A percentile compares a stretch with the other conserved stretches of the same genome.
phyloP scores from a whole-genome alignment of 2,329 filamentous ascomycete genomes.

The Apiospora rasikravindrae region DNA sequence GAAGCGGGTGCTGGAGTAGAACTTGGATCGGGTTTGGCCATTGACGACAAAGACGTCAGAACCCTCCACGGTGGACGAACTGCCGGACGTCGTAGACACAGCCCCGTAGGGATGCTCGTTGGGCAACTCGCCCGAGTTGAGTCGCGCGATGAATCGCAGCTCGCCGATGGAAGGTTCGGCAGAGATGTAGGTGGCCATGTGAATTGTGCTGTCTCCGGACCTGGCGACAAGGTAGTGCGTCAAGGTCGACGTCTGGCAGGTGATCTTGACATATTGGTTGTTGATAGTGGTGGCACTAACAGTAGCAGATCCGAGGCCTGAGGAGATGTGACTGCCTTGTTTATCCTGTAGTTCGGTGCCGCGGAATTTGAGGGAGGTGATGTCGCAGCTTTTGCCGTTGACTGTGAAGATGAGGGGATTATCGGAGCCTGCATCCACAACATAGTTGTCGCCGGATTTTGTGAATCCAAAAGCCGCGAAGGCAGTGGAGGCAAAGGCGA shows the following conservation, averaged over 20 bases:
- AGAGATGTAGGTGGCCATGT: conserved; percentile 67
- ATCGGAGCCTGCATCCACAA: conserved; percentile 45
- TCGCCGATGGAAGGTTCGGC: conserved; percentile 62
- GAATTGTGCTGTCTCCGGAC: conserved; percentile 64
- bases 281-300: conserved; percentile 49
- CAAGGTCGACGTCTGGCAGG: conserved; percentile 62
- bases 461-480: conserved; percentile 41
- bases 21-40: conserved; percentile 70
- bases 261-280: conserved; percentile 62
- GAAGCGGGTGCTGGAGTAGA: conserved; percentile 72
- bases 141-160: conserved; percentile 67
- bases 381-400: conserved; percentile 61
- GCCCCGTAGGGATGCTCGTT: conserved; percentile 58
- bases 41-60: conserved; percentile 63
- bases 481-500: conserved; percentile 34
- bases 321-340: conserved; percentile 61
- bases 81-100: conserved; percentile 60
- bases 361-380: conserved; percentile 66
- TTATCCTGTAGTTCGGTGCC: conserved; percentile 61
- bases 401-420: conserved; percentile 58
- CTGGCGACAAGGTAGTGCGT: conserved; percentile 69
- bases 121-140: conserved; percentile 56
- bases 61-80: conserved; percentile 60
- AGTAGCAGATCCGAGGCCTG: conserved; percentile 62
- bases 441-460: conserved; percentile 41